Evolutionary conservation across 2,329 filamentous ascomycete genomes (phyloP).

Genomic region (Cladosporium sp.): DNA sequence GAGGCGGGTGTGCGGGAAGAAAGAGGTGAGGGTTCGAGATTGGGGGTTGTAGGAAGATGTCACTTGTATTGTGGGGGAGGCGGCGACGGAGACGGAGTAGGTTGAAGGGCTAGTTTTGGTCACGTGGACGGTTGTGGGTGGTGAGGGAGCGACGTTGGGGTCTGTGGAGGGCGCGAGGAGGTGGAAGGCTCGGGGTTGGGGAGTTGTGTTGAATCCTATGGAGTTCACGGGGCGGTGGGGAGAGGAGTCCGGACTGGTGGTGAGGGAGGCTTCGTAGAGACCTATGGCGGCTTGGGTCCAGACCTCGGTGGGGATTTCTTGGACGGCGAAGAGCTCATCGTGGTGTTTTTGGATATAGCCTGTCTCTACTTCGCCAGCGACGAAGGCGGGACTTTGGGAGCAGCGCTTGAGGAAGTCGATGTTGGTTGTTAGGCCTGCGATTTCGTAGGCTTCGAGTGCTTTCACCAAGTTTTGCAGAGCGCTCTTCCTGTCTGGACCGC

Average conservation of each 20-base stretch:
- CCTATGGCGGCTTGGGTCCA: conserved; percentile 84
- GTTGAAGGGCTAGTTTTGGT: conserved; percentile 47
- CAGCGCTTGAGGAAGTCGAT: conserved; percentile 93
- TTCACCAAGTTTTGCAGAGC: conserved; percentile 77
- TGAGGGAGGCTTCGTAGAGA: conserved; percentile 49
- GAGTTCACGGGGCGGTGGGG: conserved; percentile 29
- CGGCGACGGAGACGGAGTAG: conserved; percentile 49
- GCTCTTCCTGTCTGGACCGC: conserved; percentile 70
- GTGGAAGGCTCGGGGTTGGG: conserved; percentile 59
- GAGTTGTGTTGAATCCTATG: conserved; percentile 55
- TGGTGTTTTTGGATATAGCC: conserved; percentile 91
- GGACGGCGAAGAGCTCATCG: conserved; percentile 68
- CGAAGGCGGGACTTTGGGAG: conserved; percentile 75
- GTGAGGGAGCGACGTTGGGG: conserved; percentile 34
- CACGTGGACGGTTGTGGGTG: conserved; percentile 39
- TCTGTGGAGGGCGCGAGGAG: conserved; percentile 48
- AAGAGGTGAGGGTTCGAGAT: conserved; percentile 60
- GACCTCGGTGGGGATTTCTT: conserved; percentile 63
- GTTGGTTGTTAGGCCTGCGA: conserved; percentile 89
- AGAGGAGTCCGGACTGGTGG: conserved; percentile 31
- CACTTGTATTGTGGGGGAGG: conserved; percentile 27
- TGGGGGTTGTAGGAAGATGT: conserved; percentile 44
- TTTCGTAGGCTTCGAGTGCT: conserved; percentile 82
- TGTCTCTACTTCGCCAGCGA: conserved; percentile 85
- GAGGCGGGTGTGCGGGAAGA: conserved; percentile 77